Base-by-base conservation (phyloP, 1,139 yeast genomes). In the Blastobotrys proliferans region DNA sequence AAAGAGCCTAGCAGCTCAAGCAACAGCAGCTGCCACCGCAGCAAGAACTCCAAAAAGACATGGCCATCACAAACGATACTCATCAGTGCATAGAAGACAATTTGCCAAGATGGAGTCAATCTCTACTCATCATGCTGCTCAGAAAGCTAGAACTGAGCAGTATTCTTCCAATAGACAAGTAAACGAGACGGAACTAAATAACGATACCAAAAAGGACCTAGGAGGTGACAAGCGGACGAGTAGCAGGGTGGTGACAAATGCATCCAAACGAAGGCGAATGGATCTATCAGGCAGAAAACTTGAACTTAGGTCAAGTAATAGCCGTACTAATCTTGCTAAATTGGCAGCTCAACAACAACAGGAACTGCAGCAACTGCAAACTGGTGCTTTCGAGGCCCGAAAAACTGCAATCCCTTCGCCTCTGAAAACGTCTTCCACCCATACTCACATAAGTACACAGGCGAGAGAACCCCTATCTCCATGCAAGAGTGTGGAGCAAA, bases 51-150 rank as follows among this genome's bases (percentile, higher is more conserved):
- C 32, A 24, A 36, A 44, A 17, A 44, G 44, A 28, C 32, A 29
- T 13, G 45, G 44, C 21, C 41, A 40, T 27, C 54, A 55, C 34
- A 48, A 50, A 35, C 51, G 65, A 28, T 60, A 53, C 41, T 53
- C 62, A 3, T 51, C 55, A 1, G 48, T 57, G 6, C 66, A 61
- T 46, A 34, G 52, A 14, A 48, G 56, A 10, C 44, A 56, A 31
- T 61, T 61, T 47, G 58, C 61, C 16, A 49, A 55, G 38, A 55
- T 59, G 58, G 63, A 57, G n/a, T 45, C 61, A 6, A 55, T 61
- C 14, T 45, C 50, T 2, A 28, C 52, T n/a, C 61, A 56, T 30
- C 48, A 51, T 45, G 48, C 57, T 3, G 56, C 53, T 3, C 29
- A 38, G 13, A 34, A 43, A 19, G 20, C 11, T 22, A 2, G 14